Evolutionary conservation across 2,329 filamentous ascomycete genomes (phyloP).

Genomic region (Biscogniauxia mediterranea): DNA sequence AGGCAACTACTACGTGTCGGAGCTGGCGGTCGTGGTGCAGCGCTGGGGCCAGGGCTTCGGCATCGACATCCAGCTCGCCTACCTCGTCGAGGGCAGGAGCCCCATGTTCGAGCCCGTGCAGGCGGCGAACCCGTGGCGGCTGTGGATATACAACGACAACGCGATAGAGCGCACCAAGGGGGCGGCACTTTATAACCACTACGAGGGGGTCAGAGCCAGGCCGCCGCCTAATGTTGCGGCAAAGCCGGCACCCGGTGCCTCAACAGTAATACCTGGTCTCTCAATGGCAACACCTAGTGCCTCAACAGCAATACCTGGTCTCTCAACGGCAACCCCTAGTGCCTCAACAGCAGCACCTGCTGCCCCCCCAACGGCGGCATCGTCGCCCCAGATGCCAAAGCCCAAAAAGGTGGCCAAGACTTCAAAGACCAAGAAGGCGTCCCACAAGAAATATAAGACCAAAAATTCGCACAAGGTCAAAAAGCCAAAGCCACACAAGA

Average conservation of each 20-base stretch:
- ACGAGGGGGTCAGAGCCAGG: not conserved
- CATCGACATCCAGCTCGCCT: slow-evolving; percentile 2
- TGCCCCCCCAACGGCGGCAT: no score
- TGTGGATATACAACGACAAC: slow-evolving; percentile 1
- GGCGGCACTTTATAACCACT: not conserved
- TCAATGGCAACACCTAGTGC: not conserved
- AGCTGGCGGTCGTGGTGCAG: not conserved
- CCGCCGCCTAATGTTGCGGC: not conserved
- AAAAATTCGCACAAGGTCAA: no score
- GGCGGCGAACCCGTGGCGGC: not conserved
- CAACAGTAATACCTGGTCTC: no score
- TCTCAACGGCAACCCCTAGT: no score
- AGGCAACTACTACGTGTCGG: not conserved
- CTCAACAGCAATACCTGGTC: no score
- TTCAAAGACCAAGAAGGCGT: no score
- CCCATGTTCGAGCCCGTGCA: not conserved
- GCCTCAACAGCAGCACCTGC: not conserved
- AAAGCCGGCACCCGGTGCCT: not conserved
- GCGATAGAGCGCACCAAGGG: not conserved
- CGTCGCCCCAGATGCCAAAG: no score
- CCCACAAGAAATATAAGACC: no score
- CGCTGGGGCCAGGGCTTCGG: not conserved
- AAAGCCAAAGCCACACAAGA: no score
- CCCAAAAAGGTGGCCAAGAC: no score
- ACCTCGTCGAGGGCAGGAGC: not conserved